Evolutionary conservation across 208 protist genomes (phyloP), one percentile per base, ranked within the genome.

Genomic region (Crithidia thermophila): DNA sequence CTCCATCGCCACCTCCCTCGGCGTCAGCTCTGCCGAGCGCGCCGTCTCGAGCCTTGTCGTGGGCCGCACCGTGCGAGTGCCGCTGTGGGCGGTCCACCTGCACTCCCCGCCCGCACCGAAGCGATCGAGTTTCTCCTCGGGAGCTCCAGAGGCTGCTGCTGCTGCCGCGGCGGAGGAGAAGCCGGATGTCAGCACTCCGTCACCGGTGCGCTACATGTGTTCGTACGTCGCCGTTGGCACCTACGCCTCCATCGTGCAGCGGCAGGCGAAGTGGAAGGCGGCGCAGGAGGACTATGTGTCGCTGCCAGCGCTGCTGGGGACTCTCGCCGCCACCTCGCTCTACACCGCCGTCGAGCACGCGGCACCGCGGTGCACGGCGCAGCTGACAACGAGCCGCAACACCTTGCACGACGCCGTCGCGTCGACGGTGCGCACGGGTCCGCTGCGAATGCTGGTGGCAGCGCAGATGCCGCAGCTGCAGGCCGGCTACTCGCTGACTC

Each of bases 401-500:
- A 51, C 39, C 43, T 20, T 7, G n/a, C 23, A 55, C 27, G 28
- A 57, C 25, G 53, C 14, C 40, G n/a, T 40, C 0, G 49, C 31
- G 10, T 45, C 58, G 11, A 25, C 25, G 20, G 37, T 57, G 3
- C 34, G 8, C 21, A 13, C 34, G 28, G 49, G 60, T 23, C 67
- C 73, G 13, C 36, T 93, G 31, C 82, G 80, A 16, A 67, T 89
- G 57, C 70, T 93, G 3, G 60, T 95, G 33, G 85, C 83, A 0
- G 71, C 87, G 33, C 86, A 92, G 75, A 83, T 95, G 77, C 90
- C 90, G 18, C 58, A 88, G 42, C 87, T 91, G 69, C 82, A 87
- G 52, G 49, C 60, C 16, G 78, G 75, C 46, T 93, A 85, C 69
- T 88, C 86, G 3, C 82, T 95, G 25, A 92, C 83, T 3, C 90